Conservation (phyloP, 2,329 filamentous ascomycete genomes). For the Colletotrichum zoysiae region DNA sequence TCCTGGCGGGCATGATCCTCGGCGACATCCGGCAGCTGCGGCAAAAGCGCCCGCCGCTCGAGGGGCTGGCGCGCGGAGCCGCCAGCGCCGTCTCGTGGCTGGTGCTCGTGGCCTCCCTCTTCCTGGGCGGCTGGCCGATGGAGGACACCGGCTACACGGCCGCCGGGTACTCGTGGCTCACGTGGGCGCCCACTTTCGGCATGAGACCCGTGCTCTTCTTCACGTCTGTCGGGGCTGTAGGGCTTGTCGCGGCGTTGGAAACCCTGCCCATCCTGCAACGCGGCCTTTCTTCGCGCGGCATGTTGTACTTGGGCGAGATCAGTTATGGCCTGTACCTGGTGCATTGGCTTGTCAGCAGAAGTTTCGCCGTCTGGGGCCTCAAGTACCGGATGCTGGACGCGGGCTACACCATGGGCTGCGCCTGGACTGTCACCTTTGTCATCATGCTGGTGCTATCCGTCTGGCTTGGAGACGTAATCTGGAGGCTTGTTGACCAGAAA, state of each 20-base stretch:
- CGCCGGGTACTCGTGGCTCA: constrained; percentile 33
- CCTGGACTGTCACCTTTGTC: constrained; percentile 11
- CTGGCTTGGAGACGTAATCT: constrained; percentile 62
- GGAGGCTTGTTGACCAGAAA: constrained; percentile 59
- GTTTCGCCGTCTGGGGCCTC: background rate
- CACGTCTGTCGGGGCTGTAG: constrained; percentile 14
- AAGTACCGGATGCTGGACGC: constrained; percentile 4
- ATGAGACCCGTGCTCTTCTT: constrained; percentile 1
- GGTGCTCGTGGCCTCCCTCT: constrained; percentile 5
- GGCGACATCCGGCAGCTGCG: constrained; percentile 25
- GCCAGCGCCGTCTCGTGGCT: constrained; percentile 2
- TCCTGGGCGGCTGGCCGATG: constrained; percentile 30
- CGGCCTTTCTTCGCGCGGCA: constrained; percentile 69
- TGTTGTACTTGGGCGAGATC: constrained; percentile 72
- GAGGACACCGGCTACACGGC: constrained; percentile 16
- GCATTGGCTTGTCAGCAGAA: constrained; percentile 59
- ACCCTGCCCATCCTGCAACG: constrained; percentile 58
- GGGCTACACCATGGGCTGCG: background rate
- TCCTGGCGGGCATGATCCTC: constrained; percentile 34
- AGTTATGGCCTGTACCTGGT: constrained; percentile 74
- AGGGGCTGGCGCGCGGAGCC: background rate
- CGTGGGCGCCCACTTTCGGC: constrained; percentile 28
- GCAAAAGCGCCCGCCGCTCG: background rate
- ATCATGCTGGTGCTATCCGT: constrained; percentile 43
- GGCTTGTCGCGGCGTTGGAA: constrained; percentile 23